A percentile compares a stretch with the other conserved stretches of the same genome.
phyloP scores from a whole-genome alignment of 169 alveolate genomes.

The Ichthyophthirius multifiliis region DNA sequence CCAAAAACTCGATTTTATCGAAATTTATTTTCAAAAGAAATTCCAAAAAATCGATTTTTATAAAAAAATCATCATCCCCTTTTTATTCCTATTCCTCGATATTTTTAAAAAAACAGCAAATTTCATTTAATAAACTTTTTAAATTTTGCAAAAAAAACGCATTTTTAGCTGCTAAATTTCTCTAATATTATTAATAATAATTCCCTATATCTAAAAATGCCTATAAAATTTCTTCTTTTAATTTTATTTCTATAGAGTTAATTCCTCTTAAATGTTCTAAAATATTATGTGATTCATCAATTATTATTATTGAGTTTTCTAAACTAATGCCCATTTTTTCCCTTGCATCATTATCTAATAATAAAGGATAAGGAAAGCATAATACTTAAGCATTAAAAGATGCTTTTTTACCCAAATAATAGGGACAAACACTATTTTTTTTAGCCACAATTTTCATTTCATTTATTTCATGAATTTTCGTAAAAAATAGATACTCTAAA shows the following conservation, averaged over 20 bases:
- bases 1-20: too few relatives aligned
- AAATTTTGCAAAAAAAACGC: neutral
- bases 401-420: constrained; percentile 48
- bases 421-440: constrained; percentile 56
- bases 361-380: constrained; percentile 67
- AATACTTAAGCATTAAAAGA: constrained; percentile 50
- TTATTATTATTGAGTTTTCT: constrained; percentile 50
- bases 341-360: constrained; percentile 49
- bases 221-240: neutral
- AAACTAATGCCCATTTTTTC: constrained; percentile 37
- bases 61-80: too few relatives aligned
- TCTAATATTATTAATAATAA: constrained; percentile 1
- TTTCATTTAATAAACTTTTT: neutral
- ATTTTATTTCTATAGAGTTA: constrained; percentile 39
- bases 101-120: neutral
- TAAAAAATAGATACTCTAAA: neutral
- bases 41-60: too few relatives aligned
- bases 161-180: neutral
- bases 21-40: too few relatives aligned
- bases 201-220: neutral
- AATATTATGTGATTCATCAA: constrained; percentile 83
- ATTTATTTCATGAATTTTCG: constrained; percentile 31
- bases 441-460: constrained; percentile 41
- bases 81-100: neutral
- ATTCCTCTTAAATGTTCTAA: constrained; percentile 42